Conservation (phyloP, 2,329 filamentous ascomycete genomes). For the Aspergillus unguis region DNA sequence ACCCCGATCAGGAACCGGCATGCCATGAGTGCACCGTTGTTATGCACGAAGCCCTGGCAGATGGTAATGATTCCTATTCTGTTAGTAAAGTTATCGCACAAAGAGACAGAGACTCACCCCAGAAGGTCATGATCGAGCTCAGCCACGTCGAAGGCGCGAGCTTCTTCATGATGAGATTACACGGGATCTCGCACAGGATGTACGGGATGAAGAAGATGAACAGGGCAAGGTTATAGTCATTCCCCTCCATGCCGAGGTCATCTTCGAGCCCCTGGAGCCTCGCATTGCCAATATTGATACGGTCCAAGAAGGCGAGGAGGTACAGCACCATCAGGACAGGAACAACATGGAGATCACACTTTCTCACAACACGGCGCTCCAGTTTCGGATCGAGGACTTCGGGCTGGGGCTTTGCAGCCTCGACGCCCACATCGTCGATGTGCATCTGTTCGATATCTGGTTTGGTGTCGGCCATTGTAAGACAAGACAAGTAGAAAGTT, state of each 20-base stretch:
- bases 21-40: neutral
- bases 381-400: neutral
- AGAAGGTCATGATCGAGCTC: slow-evolving; percentile 15
- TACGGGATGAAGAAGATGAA: slow-evolving; percentile 18
- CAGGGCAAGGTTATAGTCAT: slow-evolving; percentile 35
- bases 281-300: slow-evolving; percentile 34
- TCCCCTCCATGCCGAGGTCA: slow-evolving; percentile 31
- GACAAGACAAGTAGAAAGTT: neutral
- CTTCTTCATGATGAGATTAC: slow-evolving; percentile 15
- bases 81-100: too few relatives aligned
- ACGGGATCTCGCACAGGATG: slow-evolving; percentile 16
- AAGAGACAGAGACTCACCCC: slow-evolving; percentile 7
- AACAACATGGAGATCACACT: slow-evolving; percentile 42
- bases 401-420: neutral
- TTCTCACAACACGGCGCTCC: slow-evolving; percentile 37
- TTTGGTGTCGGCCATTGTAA: neutral
- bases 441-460: neutral
- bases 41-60: too few relatives aligned
- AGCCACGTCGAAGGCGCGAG: slow-evolving; percentile 14
- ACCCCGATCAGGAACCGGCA: neutral
- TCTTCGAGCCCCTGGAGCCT: slow-evolving; percentile 34
- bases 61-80: too few relatives aligned
- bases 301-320: slow-evolving; percentile 25
- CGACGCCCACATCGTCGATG: neutral
- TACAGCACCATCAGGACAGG: slow-evolving; percentile 39